These are phyloP conservation scores for Paraconiothyrium brasiliense DNA, from an alignment of 2,329 filamentous ascomycete species.

Conservation along the genomic window DNA sequence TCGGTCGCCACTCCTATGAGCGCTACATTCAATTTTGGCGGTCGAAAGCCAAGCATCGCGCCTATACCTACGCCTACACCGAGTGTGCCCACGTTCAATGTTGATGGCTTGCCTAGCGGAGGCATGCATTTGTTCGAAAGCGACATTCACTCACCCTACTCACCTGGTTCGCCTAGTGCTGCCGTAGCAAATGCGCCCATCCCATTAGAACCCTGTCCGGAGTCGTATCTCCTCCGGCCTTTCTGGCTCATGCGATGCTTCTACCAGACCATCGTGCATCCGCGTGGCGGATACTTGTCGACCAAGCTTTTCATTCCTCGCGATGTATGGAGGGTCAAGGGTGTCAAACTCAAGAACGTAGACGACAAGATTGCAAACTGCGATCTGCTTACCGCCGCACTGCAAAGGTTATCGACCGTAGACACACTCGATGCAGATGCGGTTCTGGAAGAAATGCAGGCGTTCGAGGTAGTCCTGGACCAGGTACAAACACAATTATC, in stretches of 20 bases:
- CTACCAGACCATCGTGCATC: slow-evolving; percentile 90
- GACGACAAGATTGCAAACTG: slow-evolving; percentile 96
- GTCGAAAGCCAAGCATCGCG: slow-evolving; percentile 59
- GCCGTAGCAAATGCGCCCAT: slow-evolving; percentile 73
- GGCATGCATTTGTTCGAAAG: slow-evolving; percentile 86
- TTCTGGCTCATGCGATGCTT: slow-evolving; percentile 98
- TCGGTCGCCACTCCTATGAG: slow-evolving; percentile 80
- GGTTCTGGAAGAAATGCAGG: slow-evolving; percentile 92
- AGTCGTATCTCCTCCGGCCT: slow-evolving; percentile 86
- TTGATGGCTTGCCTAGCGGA: slow-evolving; percentile 66
- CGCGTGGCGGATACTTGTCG: slow-evolving; percentile 89
- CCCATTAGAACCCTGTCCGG: slow-evolving; percentile 89
- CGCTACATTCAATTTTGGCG: slow-evolving; percentile 67
- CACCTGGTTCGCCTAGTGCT: slow-evolving; percentile 72
- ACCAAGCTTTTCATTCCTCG: slow-evolving; percentile 90
- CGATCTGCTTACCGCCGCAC: slow-evolving; percentile 86
- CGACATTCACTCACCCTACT: slow-evolving; percentile 74
- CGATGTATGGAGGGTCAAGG: slow-evolving; percentile 93
- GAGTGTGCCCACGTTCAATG: slow-evolving; percentile 68
- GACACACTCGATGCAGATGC: slow-evolving; percentile 92
- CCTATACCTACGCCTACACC: slow-evolving; percentile 76
- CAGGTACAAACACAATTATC: slow-evolving; percentile 79
- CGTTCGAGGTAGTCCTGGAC: slow-evolving; percentile 84
- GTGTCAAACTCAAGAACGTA: slow-evolving; percentile 87
- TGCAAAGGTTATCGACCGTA: slow-evolving; percentile 82